Percentiles rank a stretch among this genome's conserved stretches.
phyloP scores from a whole-genome alignment of 306 rosid genomes.

The Hippophae tibetana region DNA sequence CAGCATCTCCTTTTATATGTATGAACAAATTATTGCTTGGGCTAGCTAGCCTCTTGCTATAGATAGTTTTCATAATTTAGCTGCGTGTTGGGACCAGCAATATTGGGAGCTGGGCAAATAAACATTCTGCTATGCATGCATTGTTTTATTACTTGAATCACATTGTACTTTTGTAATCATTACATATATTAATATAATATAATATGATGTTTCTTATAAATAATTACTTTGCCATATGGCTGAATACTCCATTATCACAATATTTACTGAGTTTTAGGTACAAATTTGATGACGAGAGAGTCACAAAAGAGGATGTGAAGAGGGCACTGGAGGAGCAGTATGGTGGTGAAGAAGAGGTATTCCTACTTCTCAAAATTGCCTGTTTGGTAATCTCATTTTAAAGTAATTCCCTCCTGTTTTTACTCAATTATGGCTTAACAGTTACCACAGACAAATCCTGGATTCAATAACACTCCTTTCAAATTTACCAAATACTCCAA shows the following conservation, averaged over 20 bases:
- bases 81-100: conserved; percentile 6
- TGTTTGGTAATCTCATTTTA: not conserved
- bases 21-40: not conserved
- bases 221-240: no score
- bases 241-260: no score
- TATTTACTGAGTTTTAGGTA: conserved; percentile 33
- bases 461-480: conserved; percentile 75
- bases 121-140: not conserved
- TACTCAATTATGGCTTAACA: conserved; percentile 23
- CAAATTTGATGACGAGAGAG: conserved; percentile 90
- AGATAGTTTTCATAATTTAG: not conserved
- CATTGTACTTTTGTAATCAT: no score
- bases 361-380: not conserved
- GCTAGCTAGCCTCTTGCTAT: not conserved
- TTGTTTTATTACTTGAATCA: no score
- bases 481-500: conserved; percentile 87
- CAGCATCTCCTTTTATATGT: not conserved
- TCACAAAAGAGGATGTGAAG: conserved; percentile 74
- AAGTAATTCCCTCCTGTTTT: conserved; percentile 6
- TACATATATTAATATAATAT: no score
- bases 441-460: conserved; percentile 84
- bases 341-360: conserved; percentile 95
- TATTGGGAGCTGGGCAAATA: not conserved
- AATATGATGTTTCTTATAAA: no score
- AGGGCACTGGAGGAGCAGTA: conserved; percentile 91